Evolutionary conservation across 768 basidiomycete genomes (phyloP).

Genomic region (Amanita jacksonii): DNA sequence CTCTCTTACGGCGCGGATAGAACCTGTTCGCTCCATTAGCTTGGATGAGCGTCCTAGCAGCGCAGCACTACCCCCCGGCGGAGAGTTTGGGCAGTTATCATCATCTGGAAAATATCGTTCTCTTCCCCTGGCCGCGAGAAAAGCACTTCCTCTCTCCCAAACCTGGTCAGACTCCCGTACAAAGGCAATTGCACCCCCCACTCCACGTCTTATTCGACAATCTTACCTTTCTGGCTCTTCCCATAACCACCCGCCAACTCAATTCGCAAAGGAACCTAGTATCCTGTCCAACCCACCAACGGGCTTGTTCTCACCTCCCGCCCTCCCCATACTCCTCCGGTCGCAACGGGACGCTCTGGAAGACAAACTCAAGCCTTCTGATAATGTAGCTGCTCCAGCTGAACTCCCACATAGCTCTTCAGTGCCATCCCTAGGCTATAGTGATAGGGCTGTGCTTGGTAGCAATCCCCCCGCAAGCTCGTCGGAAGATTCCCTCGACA

Average conservation of each 20-base stretch:
- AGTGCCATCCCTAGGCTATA: background rate
- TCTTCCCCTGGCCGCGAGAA: constrained; percentile 4
- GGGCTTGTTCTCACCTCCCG: constrained; percentile 27
- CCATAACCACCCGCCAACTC: constrained; percentile 12
- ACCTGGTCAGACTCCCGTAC: background rate
- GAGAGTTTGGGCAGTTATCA: constrained; percentile 1
- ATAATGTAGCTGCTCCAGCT: background rate
- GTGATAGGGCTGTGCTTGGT: background rate
- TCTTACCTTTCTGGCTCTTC: background rate
- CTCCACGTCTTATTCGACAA: background rate
- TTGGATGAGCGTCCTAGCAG: background rate
- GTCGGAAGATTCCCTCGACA: constrained; percentile 1
- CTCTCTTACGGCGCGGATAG: background rate
- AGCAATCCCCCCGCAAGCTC: constrained; percentile 1
- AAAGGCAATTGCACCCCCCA: background rate
- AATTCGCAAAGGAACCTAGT: constrained; percentile 11
- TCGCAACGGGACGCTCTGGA: constrained; percentile 24
- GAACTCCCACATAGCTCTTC: constrained; percentile 4
- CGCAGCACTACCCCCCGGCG: background rate
- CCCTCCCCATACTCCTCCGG: constrained; percentile 31
- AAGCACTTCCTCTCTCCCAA: background rate
- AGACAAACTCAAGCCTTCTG: constrained; percentile 10
- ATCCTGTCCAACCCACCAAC: constrained; percentile 11
- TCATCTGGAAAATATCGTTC: constrained; percentile 1
- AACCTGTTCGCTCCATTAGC: background rate